Evolutionary conservation across 257 asterid genomes (phyloP), one percentile per base, ranked within the genome.

Genomic region (Cinchona pubescens): DNA sequence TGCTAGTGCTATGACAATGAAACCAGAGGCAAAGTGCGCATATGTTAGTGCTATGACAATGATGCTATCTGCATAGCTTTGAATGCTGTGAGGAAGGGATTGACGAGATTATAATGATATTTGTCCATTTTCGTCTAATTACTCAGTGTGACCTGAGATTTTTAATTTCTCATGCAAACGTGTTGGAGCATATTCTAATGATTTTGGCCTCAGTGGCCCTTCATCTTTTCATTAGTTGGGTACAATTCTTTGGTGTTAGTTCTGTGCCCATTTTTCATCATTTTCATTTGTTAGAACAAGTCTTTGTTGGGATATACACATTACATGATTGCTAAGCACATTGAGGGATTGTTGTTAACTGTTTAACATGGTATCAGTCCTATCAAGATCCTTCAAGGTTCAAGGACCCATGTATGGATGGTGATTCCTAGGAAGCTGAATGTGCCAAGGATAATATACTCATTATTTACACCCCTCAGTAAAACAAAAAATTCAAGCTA

Each of bases 121-220:
- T 65, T 65, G 30, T 7, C 45, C 38, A 9, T 37, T 63, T 61
- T 61, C 2, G 37, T 32, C 29, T 61, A 34, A 30, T 13, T 61
- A 29, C 67, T 61, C 58, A 46, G 14, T 49, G 58, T 51, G 40
- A 29, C 67, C 21, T 30, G 18, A 30, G 21, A 61, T 27, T 25
- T 58, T 60, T 23, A 10, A 1, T 48, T 60, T 62, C 21, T 62
- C 12, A 32, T 11, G 3, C 67, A 30, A 62, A 48, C 19, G 16
- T 62, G 67, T 60, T 21, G 67, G 42, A 62, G 13, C 67, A 62
- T n/a, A n/a, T 32, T 32, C 3, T 62, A 62, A 62, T 62, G n/a
- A n/a, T 30, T 62, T 11, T 62, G 15, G 37, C 15, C n/a, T 14
- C 7, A 30, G 19, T 62, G 66, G 67, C 37, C 34, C n/a, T 14